Evolutionary conservation across 345 rosid genomes (phyloP).

Genomic region (Ceriops decandra): DNA sequence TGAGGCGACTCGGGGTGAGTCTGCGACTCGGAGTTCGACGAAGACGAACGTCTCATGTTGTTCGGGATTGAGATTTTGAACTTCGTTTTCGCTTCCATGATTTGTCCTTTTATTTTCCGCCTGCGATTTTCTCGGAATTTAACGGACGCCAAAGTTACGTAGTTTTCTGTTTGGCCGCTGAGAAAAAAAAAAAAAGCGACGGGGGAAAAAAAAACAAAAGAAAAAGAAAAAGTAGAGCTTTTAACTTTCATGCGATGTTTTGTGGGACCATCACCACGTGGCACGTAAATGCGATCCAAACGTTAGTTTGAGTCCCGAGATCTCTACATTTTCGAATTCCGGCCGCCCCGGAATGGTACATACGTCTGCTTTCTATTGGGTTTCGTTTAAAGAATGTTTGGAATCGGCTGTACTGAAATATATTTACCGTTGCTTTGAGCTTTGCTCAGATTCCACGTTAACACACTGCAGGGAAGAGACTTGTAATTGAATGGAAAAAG

Average conservation of each 20-base stretch:
- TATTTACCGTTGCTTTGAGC: not conserved
- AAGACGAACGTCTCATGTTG: conserved; percentile 55
- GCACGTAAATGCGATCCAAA: not conserved
- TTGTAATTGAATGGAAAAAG: too few relatives aligned
- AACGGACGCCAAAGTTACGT: not conserved
- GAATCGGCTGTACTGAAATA: not conserved
- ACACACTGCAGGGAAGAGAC: not conserved
- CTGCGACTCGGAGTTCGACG: conserved; percentile 55
- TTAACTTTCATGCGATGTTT: not conserved
- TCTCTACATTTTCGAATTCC: too few relatives aligned
- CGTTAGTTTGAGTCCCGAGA: too few relatives aligned
- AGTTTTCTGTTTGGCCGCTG: too few relatives aligned
- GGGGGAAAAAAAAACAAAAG: not conserved
- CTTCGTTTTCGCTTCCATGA: conserved; percentile 9
- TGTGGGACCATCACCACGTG: conserved; percentile 7
- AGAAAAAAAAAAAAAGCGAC: too few relatives aligned
- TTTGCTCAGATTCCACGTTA: conserved; percentile 9
- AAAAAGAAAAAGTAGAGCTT: too few relatives aligned
- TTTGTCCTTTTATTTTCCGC: not conserved
- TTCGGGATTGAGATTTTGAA: conserved; percentile 15
- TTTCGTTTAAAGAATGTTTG: too few relatives aligned
- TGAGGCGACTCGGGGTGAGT: conserved; percentile 49
- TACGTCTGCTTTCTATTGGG: not conserved
- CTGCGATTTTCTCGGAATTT: conserved; percentile 2
- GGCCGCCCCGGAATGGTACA: too few relatives aligned